phyloP scores from a whole-genome alignment of 148 eudicot genomes.

The Dianthus caryophyllus region DNA sequence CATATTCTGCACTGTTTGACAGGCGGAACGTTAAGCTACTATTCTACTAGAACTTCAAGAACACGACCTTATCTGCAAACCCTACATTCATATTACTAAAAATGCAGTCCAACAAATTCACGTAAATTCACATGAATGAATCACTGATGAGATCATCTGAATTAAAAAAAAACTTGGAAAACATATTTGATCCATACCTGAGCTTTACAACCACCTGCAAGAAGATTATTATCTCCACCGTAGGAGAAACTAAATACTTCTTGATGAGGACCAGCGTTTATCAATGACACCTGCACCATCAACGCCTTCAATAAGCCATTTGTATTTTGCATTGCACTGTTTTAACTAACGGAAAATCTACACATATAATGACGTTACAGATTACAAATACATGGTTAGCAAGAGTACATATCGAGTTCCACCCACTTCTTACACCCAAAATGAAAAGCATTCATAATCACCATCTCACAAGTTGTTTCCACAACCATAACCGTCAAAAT shows the following conservation, averaged over 20 bases:
- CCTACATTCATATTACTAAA: background rate
- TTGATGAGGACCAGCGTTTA: constrained; percentile 63
- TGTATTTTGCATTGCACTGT: background rate
- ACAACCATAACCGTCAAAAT: background rate
- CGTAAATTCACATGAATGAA: background rate
- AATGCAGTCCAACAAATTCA: background rate
- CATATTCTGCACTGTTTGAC: background rate
- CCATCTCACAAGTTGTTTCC: background rate
- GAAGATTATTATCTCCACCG: constrained; percentile 60
- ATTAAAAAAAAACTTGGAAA: no score
- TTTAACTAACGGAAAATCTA: background rate
- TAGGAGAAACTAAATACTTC: constrained; percentile 83
- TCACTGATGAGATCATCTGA: background rate
- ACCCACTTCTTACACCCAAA: background rate
- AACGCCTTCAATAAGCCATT: background rate
- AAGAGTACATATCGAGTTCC: background rate
- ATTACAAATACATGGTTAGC: background rate
- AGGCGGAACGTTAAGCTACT: background rate
- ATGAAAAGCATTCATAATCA: background rate
- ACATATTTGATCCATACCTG: constrained; percentile 42
- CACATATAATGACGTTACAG: background rate
- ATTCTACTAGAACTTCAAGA: background rate
- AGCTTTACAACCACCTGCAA: constrained; percentile 88
- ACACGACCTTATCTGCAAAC: background rate
- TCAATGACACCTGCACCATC: constrained; percentile 53